phyloP scores from a whole-genome alignment of 2,329 filamentous ascomycete genomes.

The Penicillium sp. region DNA sequence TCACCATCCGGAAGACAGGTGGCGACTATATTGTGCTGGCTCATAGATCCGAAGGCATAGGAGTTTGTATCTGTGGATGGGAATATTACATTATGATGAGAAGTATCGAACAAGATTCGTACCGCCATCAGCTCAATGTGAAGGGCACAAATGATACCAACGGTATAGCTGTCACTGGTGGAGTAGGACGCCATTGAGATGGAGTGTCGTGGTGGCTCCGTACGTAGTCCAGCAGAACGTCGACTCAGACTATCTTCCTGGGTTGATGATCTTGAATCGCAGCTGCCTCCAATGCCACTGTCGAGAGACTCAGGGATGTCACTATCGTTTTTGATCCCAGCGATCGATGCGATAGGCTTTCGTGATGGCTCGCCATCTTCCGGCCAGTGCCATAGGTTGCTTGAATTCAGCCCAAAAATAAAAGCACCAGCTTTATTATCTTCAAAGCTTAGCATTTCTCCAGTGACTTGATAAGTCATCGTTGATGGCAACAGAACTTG shows the following conservation, averaged over 20 bases:
- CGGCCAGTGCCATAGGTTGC: neutral
- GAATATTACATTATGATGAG: neutral
- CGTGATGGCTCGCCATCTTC: slow-evolving; percentile 6
- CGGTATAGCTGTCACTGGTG: neutral
- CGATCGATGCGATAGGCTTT: neutral
- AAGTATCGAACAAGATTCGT: neutral
- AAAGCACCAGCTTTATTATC: neutral
- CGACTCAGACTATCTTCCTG: neutral
- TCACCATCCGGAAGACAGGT: neutral
- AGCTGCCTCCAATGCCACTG: neutral
- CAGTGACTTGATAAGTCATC: neutral
- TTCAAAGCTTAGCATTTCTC: neutral
- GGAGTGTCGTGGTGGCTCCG: too few species aligned
- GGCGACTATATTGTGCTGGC: neutral
- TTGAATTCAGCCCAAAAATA: neutral
- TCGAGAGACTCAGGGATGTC: neutral
- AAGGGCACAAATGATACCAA: neutral
- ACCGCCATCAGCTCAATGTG: neutral
- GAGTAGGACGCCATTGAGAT: neutral
- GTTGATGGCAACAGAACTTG: neutral
- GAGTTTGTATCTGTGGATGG: neutral
- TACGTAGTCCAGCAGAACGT: neutral
- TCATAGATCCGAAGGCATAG: neutral
- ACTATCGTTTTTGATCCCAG: neutral
- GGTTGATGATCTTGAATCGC: neutral